phyloP scores from a whole-genome alignment of 2,329 filamentous ascomycete genomes.

The Aureobasidium subglaciale region DNA sequence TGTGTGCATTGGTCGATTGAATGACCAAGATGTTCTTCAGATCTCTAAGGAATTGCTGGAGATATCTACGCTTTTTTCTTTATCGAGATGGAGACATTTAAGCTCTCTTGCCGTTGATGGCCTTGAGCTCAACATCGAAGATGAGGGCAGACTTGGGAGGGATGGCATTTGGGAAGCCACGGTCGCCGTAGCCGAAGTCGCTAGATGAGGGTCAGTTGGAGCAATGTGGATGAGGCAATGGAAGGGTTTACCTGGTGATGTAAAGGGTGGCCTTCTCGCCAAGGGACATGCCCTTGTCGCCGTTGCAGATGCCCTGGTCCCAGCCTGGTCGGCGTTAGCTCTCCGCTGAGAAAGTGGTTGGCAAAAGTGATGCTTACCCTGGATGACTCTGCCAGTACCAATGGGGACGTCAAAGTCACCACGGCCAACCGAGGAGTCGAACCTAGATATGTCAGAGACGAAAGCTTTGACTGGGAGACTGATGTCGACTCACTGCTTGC shows the following conservation, averaged over 20 bases:
- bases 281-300: slow-evolving; percentile 62
- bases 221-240: not conserved
- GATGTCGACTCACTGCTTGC: slow-evolving; percentile 56
- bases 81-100: slow-evolving; percentile 20
- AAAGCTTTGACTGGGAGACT: not conserved
- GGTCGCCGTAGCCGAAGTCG: slow-evolving; percentile 58
- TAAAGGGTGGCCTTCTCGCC: slow-evolving; percentile 84
- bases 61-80: slow-evolving; percentile 1
- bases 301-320: slow-evolving; percentile 60
- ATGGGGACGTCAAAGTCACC: slow-evolving; percentile 72
- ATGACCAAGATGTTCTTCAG: not conserved
- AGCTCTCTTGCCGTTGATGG: slow-evolving; percentile 47
- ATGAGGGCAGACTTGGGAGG: slow-evolving; percentile 67
- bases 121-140: slow-evolving; percentile 68
- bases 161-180: slow-evolving; percentile 70
- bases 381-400: slow-evolving; percentile 78
- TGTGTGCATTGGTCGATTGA: no score
- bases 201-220: slow-evolving; percentile 30
- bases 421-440: slow-evolving; percentile 77
- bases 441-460: slow-evolving; percentile 47
- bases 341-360: not conserved
- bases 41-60: not conserved
- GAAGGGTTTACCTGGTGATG: slow-evolving; percentile 60
- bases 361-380: slow-evolving; percentile 50
- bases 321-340: slow-evolving; percentile 32